These are phyloP conservation scores for Entelexis sorbosivorans DNA, from an alignment of 1,139 yeast species.

Conservation along the genomic window DNA sequence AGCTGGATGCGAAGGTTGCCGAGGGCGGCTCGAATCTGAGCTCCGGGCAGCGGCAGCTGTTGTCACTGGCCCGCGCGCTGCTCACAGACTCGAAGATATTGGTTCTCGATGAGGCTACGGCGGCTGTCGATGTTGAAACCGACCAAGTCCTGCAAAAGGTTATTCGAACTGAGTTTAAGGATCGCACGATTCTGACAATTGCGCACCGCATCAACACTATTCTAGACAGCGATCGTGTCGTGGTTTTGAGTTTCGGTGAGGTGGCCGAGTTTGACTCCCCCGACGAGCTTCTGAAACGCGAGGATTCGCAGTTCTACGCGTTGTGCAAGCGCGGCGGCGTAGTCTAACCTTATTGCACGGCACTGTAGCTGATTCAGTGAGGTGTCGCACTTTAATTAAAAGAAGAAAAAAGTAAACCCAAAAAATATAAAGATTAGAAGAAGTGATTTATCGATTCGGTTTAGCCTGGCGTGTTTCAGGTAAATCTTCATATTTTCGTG, in stretches of 20 bases:
- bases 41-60: conserved; percentile 83
- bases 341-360: conserved; percentile 18
- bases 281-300: conserved; percentile 49
- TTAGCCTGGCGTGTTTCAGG: no score
- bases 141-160: conserved; percentile 81
- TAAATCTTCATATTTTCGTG: no score
- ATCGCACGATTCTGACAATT: conserved; percentile 83
- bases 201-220: conserved; percentile 93
- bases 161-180: conserved; percentile 70
- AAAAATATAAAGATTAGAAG: no score
- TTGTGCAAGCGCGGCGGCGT: conserved; percentile 55
- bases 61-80: conserved; percentile 83
- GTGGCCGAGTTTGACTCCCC: conserved; percentile 87
- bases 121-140: conserved; percentile 94
- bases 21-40: conserved; percentile 87
- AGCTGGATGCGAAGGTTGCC: conserved; percentile 51
- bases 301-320: conserved; percentile 63
- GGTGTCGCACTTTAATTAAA: no score
- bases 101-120: conserved; percentile 92
- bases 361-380: no score
- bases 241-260: conserved; percentile 75
- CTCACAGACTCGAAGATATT: conserved; percentile 67
- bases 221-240: conserved; percentile 78
- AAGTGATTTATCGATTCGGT: no score
- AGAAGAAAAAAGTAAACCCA: no score